Conservation (phyloP, 805 yeast genomes). For the Clavispora asparagi region DNA sequence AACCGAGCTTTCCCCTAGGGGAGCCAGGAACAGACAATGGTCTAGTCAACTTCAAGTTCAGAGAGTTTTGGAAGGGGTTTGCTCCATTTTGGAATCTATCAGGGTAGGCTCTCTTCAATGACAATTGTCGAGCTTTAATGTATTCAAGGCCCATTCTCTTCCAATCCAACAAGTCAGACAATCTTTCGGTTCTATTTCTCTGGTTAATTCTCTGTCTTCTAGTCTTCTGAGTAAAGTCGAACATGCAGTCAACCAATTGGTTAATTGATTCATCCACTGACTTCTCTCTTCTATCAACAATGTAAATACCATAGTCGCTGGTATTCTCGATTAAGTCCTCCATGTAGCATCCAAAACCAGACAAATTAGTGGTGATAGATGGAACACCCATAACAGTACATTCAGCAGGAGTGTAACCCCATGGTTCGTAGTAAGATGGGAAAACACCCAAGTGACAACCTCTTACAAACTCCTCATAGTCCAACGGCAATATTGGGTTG, state of each 20-base stretch:
- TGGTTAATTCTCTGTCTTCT: conserved; percentile 97
- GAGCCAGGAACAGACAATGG: conserved; percentile 98
- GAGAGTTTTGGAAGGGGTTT: conserved; percentile 40
- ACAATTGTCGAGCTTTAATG: conserved; percentile 87
- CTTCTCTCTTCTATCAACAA: conserved; percentile 90
- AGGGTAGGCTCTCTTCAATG: conserved; percentile 91
- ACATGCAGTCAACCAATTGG: conserved; percentile 86
- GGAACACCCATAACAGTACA: conserved; percentile 99
- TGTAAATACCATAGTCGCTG: conserved; percentile 92
- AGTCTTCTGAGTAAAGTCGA: conserved; percentile 78
- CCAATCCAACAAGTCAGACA: conserved; percentile 93
- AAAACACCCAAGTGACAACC: conserved; percentile 98
- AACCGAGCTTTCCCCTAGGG: conserved; percentile 67
- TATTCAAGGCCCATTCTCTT: conserved; percentile 97
- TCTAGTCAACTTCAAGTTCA: conserved; percentile 70
- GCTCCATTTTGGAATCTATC: conserved; percentile 59
- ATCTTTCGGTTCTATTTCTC: conserved; percentile 92
- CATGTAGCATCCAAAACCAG: conserved; percentile 98
- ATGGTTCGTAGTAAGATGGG: conserved; percentile 98
- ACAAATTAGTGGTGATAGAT: conserved; percentile 88
- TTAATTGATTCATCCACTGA: conserved; percentile 89
- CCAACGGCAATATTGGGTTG: conserved; percentile 88
- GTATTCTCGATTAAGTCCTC: conserved; percentile 94
- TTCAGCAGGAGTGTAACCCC: conserved; percentile 99
- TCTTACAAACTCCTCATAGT: conserved; percentile 95